Evolutionary conservation across 192 early-diverging fungal species (phyloP).

Genomic region (Cladochytrium replicatum): DNA sequence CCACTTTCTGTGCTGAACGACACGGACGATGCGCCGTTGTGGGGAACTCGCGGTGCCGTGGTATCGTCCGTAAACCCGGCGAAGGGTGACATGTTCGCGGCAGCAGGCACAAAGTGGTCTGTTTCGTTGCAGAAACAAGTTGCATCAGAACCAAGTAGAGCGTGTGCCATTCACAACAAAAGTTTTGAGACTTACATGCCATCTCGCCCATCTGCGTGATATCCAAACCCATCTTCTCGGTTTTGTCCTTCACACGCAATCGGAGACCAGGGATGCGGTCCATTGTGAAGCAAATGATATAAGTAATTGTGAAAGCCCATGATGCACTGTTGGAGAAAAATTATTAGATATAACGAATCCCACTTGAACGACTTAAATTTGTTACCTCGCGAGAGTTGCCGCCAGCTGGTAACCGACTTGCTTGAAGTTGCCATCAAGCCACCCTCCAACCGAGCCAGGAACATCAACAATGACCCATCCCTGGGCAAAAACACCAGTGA

Average conservation of each 20-base stretch:
- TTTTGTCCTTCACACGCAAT: slow-evolving; percentile 61
- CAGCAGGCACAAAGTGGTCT: background rate
- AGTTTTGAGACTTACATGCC: slow-evolving; percentile 37
- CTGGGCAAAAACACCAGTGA: slow-evolving; percentile 74
- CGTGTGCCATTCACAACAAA: no score
- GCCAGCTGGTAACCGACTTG: slow-evolving; percentile 62
- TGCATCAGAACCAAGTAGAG: no score
- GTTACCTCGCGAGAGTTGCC: slow-evolving; percentile 42
- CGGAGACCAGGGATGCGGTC: slow-evolving; percentile 57
- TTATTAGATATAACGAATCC: background rate
- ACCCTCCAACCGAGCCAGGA: slow-evolving; percentile 49
- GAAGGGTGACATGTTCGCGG: background rate
- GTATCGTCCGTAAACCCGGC: no score
- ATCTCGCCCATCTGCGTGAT: slow-evolving; percentile 69
- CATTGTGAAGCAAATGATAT: slow-evolving; percentile 52
- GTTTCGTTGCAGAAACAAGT: background rate
- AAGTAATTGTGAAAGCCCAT: slow-evolving; percentile 68
- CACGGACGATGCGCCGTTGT: no score
- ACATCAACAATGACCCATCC: slow-evolving; percentile 49
- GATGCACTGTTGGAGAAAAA: slow-evolving; percentile 29
- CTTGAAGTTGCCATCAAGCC: slow-evolving; percentile 65
- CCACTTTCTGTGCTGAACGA: no score
- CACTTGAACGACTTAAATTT: background rate
- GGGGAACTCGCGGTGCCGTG: no score
- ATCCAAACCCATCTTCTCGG: slow-evolving; percentile 60